A percentile compares a stretch with the other conserved stretches of the same genome.
Conservation (phyloP, 2,329 filamentous ascomycete species). For the Diplodia seriata region DNA sequence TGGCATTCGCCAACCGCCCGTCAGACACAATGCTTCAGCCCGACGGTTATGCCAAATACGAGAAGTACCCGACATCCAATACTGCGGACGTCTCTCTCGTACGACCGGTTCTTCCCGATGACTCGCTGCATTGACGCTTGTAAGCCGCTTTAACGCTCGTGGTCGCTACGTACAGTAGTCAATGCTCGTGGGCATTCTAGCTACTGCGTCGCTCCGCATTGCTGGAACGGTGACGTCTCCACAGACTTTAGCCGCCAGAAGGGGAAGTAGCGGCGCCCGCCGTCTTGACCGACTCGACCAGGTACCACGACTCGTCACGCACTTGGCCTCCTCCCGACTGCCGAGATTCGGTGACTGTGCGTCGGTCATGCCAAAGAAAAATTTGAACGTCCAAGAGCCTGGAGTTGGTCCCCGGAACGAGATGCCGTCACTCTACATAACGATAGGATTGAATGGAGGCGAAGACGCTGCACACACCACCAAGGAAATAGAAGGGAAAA, state of each 20-base stretch:
- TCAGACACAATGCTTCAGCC: not conserved
- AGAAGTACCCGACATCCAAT: not conserved
- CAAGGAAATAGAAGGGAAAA: no score
- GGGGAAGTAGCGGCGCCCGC: not conserved
- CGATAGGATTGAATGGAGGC: not conserved
- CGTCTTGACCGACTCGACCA: no score
- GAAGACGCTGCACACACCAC: no score
- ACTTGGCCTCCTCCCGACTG: not conserved
- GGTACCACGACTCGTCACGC: not conserved
- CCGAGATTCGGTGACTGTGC: not conserved
- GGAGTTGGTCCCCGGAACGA: not conserved
- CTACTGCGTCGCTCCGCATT: not conserved
- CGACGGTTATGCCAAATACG: not conserved
- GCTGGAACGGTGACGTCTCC: not conserved
- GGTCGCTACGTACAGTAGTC: not conserved
- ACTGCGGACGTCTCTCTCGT: not conserved
- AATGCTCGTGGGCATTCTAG: not conserved
- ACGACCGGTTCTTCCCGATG: not conserved
- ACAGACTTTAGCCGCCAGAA: not conserved
- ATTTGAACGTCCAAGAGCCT: not conserved
- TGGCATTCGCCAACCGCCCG: not conserved
- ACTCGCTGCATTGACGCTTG: not conserved
- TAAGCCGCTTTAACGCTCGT: not conserved
- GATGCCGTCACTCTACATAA: not conserved
- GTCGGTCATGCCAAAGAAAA: not conserved